These are phyloP conservation scores for Pholiota conissans DNA, from an alignment of 768 basidiomycete species.

Conservation along the genomic window DNA sequence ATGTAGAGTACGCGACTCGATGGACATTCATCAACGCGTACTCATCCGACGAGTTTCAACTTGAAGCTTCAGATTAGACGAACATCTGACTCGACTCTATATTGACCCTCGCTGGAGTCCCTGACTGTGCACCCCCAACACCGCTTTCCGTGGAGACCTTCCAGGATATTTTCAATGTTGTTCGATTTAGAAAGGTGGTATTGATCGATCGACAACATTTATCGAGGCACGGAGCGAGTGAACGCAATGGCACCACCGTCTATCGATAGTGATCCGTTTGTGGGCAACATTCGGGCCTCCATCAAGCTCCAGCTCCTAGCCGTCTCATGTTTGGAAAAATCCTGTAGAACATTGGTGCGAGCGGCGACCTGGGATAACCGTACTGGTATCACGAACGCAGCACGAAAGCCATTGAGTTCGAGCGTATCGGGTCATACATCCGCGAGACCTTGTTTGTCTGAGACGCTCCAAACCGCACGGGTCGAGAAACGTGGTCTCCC, in stretches of 20 bases:
- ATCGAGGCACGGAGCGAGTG: not conserved
- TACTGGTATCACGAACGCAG: not conserved
- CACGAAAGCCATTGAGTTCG: not conserved
- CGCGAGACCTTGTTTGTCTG: slow-evolving; percentile 17
- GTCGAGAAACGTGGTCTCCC: slow-evolving; percentile 16
- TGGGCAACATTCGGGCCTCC: not conserved
- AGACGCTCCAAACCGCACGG: slow-evolving; percentile 10
- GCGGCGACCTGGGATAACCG: not conserved
- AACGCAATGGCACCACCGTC: no score
- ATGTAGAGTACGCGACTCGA: not conserved
- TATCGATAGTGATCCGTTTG: not conserved
- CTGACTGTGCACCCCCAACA: not conserved
- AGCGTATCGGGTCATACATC: slow-evolving; percentile 5
- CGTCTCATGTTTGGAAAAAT: not conserved
- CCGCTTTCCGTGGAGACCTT: slow-evolving; percentile 3
- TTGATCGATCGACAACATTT: slow-evolving; percentile 1
- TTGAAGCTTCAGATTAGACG: not conserved
- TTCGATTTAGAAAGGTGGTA: not conserved
- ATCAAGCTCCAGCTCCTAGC: slow-evolving; percentile 1
- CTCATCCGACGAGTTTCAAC: not conserved
- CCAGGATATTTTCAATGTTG: not conserved
- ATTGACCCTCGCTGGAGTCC: no score
- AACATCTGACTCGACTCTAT: not conserved
- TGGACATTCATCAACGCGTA: not conserved
- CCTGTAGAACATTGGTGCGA: not conserved